A percentile compares a stretch with the other conserved stretches of the same genome.
Evolutionary conservation across 306 rosid species (phyloP).

Genomic region (Pyrus betulifolia): DNA sequence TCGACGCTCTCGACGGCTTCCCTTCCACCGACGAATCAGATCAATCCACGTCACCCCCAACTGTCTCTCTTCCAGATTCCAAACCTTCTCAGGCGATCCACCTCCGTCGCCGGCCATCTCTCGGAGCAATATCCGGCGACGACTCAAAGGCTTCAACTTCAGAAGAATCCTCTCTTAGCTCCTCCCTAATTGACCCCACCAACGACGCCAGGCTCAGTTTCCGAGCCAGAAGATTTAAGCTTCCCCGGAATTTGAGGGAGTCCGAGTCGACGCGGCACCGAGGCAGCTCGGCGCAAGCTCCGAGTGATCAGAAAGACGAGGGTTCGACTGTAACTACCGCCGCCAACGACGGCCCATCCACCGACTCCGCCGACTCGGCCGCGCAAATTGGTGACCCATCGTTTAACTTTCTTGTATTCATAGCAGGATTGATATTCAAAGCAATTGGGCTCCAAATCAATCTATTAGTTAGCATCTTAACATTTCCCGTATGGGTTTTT

Average conservation of each 20-base stretch:
- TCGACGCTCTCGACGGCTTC: constrained; percentile 34
- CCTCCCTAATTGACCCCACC: constrained; percentile 18
- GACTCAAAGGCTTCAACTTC: constrained; percentile 9
- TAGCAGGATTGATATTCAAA: constrained; percentile 46
- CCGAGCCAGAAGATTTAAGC: constrained; percentile 1
- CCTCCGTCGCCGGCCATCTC: constrained; percentile 36
- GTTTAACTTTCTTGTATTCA: constrained; percentile 28
- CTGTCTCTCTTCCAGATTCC: not conserved
- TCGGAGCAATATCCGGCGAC: constrained; percentile 3
- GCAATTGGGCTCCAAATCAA: constrained; percentile 49
- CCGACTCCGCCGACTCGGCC: constrained; percentile 41
- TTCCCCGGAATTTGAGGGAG: constrained; percentile 15
- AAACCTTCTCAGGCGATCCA: constrained; percentile 9
- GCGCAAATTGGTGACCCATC: constrained; percentile 25
- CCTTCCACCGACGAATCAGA: constrained; percentile 25
- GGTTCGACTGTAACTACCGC: constrained; percentile 44
- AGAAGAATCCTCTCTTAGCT: constrained; percentile 10
- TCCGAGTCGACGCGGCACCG: constrained; percentile 15
- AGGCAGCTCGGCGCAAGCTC: constrained; percentile 5
- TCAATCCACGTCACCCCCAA: constrained; percentile 30
- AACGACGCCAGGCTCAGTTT: constrained; percentile 13
- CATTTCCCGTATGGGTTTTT: constrained; percentile 39
- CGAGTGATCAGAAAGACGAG: constrained; percentile 27
- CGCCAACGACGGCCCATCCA: constrained; percentile 10
- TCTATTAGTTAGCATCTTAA: constrained; percentile 31